Evolutionary conservation across 768 basidiomycete genomes (phyloP).

Genomic region (Rhodosporidiobolus sp.): DNA sequence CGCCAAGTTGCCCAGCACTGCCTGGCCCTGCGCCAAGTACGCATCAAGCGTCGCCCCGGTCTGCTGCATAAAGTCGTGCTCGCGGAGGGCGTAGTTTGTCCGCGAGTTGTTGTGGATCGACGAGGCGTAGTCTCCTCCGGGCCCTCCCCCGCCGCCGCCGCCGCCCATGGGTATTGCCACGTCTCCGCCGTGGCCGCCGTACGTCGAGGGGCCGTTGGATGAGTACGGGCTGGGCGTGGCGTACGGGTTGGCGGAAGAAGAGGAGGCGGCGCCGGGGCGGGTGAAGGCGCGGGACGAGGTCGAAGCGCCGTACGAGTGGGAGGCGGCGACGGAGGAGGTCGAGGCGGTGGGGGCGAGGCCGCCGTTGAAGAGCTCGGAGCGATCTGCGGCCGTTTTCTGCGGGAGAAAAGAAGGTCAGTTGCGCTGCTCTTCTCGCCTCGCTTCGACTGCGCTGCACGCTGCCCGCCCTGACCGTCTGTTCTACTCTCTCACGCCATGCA

Average conservation of each 20-base stretch:
- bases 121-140: not conserved
- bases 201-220: not conserved
- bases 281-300: slow-evolving; percentile 19
- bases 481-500: no score
- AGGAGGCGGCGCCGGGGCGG: slow-evolving; percentile 3
- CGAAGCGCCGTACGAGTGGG: slow-evolving; percentile 2
- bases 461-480: no score
- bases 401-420: not conserved
- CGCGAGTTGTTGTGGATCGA: slow-evolving; percentile 48
- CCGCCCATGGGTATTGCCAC: not conserved
- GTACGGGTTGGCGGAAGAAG: slow-evolving; percentile 4
- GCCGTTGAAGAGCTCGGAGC: slow-evolving; percentile 14
- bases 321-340: not conserved
- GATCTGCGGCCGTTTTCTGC: slow-evolving; percentile 9
- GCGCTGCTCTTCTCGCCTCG: slow-evolving; percentile 11
- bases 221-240: not conserved
- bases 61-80: slow-evolving; percentile 83
- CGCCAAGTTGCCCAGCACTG: slow-evolving; percentile 83
- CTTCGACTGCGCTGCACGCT: no score
- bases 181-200: not conserved
- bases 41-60: slow-evolving; percentile 79
- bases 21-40: slow-evolving; percentile 85
- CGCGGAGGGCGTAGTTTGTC: slow-evolving; percentile 75
- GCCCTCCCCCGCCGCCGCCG: not conserved
- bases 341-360: not conserved